phyloP scores from a whole-genome alignment of 2,329 filamentous ascomycete genomes.

The Emmonsiellopsis sp. region DNA sequence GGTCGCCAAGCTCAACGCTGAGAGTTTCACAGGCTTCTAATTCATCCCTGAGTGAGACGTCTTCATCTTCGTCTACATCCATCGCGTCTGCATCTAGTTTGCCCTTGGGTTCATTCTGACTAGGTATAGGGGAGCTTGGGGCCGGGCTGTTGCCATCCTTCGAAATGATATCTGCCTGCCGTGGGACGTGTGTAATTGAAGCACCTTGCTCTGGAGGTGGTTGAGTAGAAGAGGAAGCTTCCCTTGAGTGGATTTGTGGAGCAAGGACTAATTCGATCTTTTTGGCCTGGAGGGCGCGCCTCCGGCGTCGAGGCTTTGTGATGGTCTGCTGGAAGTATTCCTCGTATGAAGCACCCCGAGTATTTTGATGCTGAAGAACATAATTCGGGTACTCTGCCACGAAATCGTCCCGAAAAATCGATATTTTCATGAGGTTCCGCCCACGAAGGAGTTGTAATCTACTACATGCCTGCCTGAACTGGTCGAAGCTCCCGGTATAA shows the following conservation, averaged over 20 bases:
- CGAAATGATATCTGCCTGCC: too few relatives aligned
- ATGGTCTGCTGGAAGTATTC: conserved; percentile 29
- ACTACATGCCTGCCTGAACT: conserved; percentile 31
- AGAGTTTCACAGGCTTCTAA: conserved; percentile 23
- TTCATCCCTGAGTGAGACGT: neutral
- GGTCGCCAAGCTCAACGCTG: conserved; percentile 30
- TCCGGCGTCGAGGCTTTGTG: conserved; percentile 25
- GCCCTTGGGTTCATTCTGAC: neutral
- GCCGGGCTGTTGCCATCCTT: too few relatives aligned
- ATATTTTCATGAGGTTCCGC: conserved; percentile 23
- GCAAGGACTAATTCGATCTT: conserved; percentile 23
- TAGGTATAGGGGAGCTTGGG: neutral
- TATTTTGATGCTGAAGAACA: neutral
- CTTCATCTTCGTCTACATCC: neutral
- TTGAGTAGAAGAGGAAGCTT: too few relatives aligned
- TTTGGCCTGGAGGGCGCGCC: conserved; percentile 27
- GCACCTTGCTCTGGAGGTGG: too few relatives aligned
- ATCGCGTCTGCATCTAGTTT: neutral
- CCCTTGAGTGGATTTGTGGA: conserved; percentile 8
- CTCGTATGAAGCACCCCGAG: conserved; percentile 21
- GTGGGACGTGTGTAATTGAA: too few relatives aligned
- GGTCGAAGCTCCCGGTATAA: conserved; percentile 29
- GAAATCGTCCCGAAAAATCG: conserved; percentile 39
- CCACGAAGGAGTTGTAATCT: conserved; percentile 26
- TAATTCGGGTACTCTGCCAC: conserved; percentile 33